phyloP scores from a whole-genome alignment of 202 grass and related monocot genomes.

The Schoenoplectus triqueter region DNA sequence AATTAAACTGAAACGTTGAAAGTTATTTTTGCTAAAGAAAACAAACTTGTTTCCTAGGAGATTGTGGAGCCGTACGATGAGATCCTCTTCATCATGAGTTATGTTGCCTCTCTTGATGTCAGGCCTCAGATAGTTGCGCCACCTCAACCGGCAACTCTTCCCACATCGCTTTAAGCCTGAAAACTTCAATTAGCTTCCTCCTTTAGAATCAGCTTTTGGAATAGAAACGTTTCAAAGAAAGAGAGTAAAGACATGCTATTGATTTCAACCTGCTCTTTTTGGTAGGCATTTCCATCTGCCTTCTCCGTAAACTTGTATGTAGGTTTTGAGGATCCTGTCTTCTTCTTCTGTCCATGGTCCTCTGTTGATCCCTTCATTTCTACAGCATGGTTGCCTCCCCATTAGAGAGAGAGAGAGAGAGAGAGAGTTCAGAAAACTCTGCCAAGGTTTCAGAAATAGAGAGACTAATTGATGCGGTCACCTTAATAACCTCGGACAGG shows the following conservation, averaged over 20 bases:
- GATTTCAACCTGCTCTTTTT: constrained; percentile 32
- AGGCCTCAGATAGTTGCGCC: constrained; percentile 20
- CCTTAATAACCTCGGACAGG: background rate
- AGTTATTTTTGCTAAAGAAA: background rate
- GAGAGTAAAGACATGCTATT: background rate
- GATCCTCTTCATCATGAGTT: background rate
- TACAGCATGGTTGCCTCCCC: constrained; percentile 39
- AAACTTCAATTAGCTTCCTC: background rate
- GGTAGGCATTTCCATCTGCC: constrained; percentile 38
- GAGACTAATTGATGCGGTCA: background rate
- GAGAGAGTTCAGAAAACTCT: background rate
- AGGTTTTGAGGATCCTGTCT: constrained; percentile 28
- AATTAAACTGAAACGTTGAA: background rate
- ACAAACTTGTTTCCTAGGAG: constrained; percentile 18
- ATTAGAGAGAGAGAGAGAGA: background rate
- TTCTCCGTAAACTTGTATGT: constrained; percentile 35
- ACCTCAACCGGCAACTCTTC: constrained; percentile 18
- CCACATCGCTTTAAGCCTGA: constrained; percentile 8
- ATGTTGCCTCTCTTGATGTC: constrained; percentile 26
- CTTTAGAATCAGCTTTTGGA: background rate
- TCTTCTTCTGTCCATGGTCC: constrained; percentile 34
- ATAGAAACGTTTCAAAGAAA: background rate
- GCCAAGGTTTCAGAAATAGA: background rate
- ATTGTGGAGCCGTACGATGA: constrained; percentile 14
- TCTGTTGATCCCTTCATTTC: constrained; percentile 30